Base-by-base conservation (phyloP, 441 rosid species). In the Omphalea diandra region DNA sequence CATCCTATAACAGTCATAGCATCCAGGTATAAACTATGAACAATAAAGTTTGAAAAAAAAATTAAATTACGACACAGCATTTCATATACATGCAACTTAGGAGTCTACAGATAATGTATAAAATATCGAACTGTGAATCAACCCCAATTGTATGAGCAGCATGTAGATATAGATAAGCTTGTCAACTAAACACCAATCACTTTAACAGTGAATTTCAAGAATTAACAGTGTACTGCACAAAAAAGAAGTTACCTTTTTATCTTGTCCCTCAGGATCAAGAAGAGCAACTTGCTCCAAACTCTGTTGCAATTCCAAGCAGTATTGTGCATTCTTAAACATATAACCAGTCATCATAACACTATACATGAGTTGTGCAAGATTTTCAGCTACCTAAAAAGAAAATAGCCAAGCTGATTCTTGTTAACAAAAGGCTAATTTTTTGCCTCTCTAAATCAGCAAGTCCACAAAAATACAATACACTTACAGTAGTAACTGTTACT, bases 301-400 rank as follows among this genome's bases (percentile, higher is more conserved):
- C 65, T 90, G 93, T 65, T 95, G 98, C 88, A 95, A 81, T 61
- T 95, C 99, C 76, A 95, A 59, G 68, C 98, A 90, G 73, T 83
- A 89, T 20, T 95, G 97, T 49, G 90, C 98, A 71, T 93, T 95
- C 85, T 85, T 85, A 72, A 95, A 95, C 98, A 95, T 92, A 79
- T 95, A 95, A 58, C 99, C 99, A 65, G 98, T 95, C 97, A 95
- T 92, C 90, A 95, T 76, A 40, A 95, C 89, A 18, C 99, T 89
- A 77, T 90, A 90, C 99, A 95, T 93, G 56, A 95, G 87, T 81
- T 95, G 97, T 7, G 99, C 96, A 74, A 95, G 98, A 80, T 92
- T 90, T 75, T 95, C 99, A 69, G 98, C 99, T 63, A 95, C 98
- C 98, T 93, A 83, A 70, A 80, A 72, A 65, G 73, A 75, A 20